Conservation (phyloP, 768 basidiomycete genomes). For the Tulasnella sp. region DNA sequence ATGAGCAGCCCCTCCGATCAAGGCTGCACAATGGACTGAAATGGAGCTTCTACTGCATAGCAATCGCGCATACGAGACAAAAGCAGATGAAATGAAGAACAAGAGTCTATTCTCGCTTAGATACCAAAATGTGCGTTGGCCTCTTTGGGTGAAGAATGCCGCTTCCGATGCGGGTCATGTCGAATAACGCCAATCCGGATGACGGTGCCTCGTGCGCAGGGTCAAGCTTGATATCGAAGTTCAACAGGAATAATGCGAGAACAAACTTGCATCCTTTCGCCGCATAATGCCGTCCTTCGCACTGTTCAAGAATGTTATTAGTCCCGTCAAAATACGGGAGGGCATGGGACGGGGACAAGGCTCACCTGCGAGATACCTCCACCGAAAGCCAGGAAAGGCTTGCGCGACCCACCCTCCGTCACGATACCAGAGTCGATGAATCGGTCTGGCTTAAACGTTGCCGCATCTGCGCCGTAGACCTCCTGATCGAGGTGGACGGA, state of each 20-base stretch:
- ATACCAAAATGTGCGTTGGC: not conserved
- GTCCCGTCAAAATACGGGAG: not conserved
- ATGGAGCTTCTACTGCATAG: no score
- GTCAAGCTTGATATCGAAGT: not conserved
- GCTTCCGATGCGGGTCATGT: not conserved
- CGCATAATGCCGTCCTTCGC: not conserved
- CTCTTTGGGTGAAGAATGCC: not conserved
- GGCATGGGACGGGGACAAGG: not conserved
- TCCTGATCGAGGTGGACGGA: slow-evolving; percentile 15
- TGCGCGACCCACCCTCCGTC: not conserved
- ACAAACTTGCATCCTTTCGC: not conserved
- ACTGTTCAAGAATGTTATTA: not conserved
- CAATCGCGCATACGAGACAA: not conserved
- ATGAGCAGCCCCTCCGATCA: no score
- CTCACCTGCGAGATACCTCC: not conserved
- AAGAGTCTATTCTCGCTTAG: not conserved
- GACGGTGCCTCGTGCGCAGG: not conserved
- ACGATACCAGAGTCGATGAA: not conserved
- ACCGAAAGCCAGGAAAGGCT: not conserved
- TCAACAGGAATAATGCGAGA: not conserved
- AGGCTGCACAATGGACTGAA: no score
- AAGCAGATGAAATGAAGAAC: not conserved
- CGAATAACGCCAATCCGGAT: not conserved
- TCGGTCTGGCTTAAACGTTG: not conserved
- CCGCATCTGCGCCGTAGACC: not conserved